Conservation (phyloP, 75 land plant genomes). For the Picea sitchensis region DNA sequence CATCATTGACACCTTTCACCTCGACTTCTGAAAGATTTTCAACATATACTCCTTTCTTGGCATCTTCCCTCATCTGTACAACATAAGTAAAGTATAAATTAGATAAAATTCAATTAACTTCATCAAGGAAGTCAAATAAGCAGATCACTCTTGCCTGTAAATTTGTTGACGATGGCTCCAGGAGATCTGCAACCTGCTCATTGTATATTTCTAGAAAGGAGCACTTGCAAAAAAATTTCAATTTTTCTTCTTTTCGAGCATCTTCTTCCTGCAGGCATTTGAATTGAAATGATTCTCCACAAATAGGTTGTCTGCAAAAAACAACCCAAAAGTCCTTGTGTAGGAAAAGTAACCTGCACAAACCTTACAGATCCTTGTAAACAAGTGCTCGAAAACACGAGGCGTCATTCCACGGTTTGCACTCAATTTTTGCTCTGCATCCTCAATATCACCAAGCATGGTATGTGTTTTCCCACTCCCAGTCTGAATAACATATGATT, state of each 20-base stretch:
- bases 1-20: conserved; percentile 84
- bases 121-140: neutral
- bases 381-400: conserved; percentile 93
- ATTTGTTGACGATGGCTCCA: conserved; percentile 81
- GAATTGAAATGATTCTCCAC: neutral
- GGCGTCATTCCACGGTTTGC: conserved; percentile 95
- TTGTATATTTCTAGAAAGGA: conserved; percentile 97
- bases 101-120: neutral
- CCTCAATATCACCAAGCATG: conserved; percentile 96
- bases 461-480: conserved; percentile 99
- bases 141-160: conserved; percentile 55
- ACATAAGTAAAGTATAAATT: neutral
- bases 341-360: neutral
- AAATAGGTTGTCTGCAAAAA: neutral
- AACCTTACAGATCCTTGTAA: conserved; percentile 79
- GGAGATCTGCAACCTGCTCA: conserved; percentile 93
- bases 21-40: conserved; percentile 85
- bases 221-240: conserved; percentile 78
- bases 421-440: conserved; percentile 65
- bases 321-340: neutral
- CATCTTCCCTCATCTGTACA: conserved; percentile 86
- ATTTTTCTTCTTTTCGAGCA: conserved; percentile 59
- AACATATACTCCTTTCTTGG: conserved; percentile 88
- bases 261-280: conserved; percentile 66
- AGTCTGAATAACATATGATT: conserved; percentile 51